phyloP scores from a whole-genome alignment of 1,284 basidiomycete species.

The Bjerkandera adusta region DNA sequence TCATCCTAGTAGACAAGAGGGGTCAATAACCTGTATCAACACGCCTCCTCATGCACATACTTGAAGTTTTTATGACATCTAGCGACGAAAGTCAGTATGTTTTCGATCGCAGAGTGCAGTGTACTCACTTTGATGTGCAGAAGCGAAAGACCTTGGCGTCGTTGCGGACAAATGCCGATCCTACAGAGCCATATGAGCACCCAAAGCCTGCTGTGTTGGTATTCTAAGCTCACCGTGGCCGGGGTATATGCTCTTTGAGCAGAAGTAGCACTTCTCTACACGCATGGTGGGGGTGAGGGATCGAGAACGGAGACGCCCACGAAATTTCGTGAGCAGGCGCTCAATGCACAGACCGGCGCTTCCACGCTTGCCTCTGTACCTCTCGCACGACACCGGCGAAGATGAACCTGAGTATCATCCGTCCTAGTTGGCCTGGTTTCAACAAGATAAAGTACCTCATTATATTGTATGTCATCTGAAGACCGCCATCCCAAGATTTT shows the following conservation, averaged over 20 bases:
- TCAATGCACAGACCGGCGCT: no score
- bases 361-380: no score
- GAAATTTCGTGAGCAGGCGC: no score
- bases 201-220: no score
- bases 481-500: no score
- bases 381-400: no score
- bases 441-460: constrained; percentile 35
- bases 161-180: constrained; percentile 92
- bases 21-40: not conserved
- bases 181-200: constrained; percentile 36
- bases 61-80: constrained; percentile 99
- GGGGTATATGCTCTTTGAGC: constrained; percentile 93
- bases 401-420: constrained; percentile 10
- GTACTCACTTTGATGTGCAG: constrained; percentile 89
- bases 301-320: constrained; percentile 3
- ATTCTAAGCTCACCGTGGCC: constrained; percentile 68
- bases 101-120: not conserved
- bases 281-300: constrained; percentile 49
- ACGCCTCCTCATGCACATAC: constrained; percentile 37
- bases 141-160: constrained; percentile 97
- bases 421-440: constrained; percentile 38
- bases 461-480: constrained; percentile 45
- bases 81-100: constrained; percentile 13
- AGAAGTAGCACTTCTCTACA: constrained; percentile 91
- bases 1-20: constrained; percentile 82